Conservation (phyloP, 2,329 filamentous ascomycete species). For the Ophiostoma novo-ulmi region DNA sequence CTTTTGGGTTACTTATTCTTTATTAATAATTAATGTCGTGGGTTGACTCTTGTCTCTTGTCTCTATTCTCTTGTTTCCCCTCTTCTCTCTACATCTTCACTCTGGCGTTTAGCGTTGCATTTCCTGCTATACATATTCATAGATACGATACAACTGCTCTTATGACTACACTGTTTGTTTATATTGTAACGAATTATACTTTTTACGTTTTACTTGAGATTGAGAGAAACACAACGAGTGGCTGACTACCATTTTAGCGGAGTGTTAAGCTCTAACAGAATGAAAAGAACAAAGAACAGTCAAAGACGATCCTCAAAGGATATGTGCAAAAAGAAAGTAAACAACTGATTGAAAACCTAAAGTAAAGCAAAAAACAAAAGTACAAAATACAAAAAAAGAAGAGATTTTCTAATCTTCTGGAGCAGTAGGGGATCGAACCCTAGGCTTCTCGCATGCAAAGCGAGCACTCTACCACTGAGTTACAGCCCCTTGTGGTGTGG, state of each 20-base stretch:
- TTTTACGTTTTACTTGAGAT: not conserved
- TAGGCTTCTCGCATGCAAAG: not conserved
- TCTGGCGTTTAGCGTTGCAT: constrained; percentile 1
- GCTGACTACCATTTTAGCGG: not conserved
- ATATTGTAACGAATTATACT: not conserved
- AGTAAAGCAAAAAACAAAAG: not conserved
- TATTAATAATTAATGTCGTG: not conserved
- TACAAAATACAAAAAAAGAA: not conserved
- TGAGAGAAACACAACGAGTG: not conserved
- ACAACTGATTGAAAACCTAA: not conserved
- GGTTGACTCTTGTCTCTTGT: not conserved
- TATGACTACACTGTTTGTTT: not conserved
- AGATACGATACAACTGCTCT: not conserved
- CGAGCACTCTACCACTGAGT: constrained; percentile 12
- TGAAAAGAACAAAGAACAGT: not conserved
- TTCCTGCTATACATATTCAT: not conserved
- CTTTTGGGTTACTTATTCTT: not conserved
- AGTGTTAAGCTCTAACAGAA: not conserved
- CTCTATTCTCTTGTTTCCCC: not conserved
- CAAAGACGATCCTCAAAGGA: not conserved
- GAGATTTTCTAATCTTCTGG: not conserved
- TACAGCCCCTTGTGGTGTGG: constrained; percentile 6
- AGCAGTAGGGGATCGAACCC: constrained; percentile 11
- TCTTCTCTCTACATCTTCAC: not conserved
- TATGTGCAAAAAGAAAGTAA: not conserved